Conservation (phyloP, 2,329 filamentous ascomycete genomes). For the Gremmenia infestans region DNA sequence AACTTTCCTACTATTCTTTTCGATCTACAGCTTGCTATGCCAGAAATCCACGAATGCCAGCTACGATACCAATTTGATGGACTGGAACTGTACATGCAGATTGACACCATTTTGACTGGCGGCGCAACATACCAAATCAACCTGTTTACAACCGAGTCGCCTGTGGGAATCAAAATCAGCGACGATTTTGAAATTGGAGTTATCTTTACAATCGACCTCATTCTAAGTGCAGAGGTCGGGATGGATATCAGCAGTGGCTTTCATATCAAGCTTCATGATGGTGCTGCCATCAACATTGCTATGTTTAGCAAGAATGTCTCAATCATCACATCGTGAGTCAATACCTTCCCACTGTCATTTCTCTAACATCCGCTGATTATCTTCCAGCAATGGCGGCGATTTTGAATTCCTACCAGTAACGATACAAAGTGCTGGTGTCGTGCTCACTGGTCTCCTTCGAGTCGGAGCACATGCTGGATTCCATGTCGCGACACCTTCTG, state of each 20-base stretch:
- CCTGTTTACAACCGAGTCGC: conserved; percentile 42
- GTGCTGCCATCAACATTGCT: conserved; percentile 42
- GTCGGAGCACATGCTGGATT: conserved; percentile 43
- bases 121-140: conserved; percentile 44
- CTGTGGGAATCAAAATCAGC: conserved; percentile 38
- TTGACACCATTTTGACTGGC: conserved; percentile 39
- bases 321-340: conserved; percentile 44
- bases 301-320: conserved; percentile 47
- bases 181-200: conserved; percentile 41
- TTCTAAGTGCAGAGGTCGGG: conserved; percentile 42
- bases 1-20: conserved; percentile 30
- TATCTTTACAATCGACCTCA: conserved; percentile 46
- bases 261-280: conserved; percentile 50
- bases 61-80: conserved; percentile 45
- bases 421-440: conserved; percentile 39
- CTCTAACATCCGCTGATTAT: neutral
- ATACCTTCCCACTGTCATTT: neutral
- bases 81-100: conserved; percentile 47
- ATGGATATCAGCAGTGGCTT: conserved; percentile 50
- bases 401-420: conserved; percentile 55
- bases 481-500: conserved; percentile 23
- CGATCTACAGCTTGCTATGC: conserved; percentile 41
- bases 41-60: conserved; percentile 38
- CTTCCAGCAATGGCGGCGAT: conserved; percentile 42
- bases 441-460: conserved; percentile 44